These are phyloP conservation scores for Dipteronia sinensis DNA, from an alignment of 345 rosid species.

Conservation along the genomic window DNA sequence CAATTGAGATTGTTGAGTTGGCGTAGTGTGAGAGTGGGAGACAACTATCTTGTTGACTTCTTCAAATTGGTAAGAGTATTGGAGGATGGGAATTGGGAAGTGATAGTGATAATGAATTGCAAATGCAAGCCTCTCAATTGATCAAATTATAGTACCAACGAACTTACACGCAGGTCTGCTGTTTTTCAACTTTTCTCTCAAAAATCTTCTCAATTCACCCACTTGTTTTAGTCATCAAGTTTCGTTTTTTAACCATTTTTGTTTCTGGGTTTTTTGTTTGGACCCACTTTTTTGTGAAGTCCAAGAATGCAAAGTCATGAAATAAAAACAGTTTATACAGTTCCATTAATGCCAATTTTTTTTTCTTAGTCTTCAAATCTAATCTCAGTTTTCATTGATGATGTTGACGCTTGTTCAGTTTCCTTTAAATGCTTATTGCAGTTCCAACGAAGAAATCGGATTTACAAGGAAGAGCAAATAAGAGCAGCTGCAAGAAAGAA, in stretches of 20 bases:
- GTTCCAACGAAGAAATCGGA: conserved; percentile 92
- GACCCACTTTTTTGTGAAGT: conserved; percentile 23
- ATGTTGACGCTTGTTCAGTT: background rate
- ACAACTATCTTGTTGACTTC: no score
- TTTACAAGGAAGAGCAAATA: conserved; percentile 94
- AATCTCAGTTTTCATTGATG: conserved; percentile 1
- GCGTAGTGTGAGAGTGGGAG: no score
- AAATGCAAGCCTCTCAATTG: no score
- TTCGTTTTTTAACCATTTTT: background rate
- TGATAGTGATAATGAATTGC: no score
- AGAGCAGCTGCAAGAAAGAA: conserved; percentile 75
- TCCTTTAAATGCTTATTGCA: conserved; percentile 34
- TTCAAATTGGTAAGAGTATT: no score
- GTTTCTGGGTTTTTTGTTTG: conserved; percentile 24
- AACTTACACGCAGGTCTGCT: conserved; percentile 61
- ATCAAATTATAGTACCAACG: no score
- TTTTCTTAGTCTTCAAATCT: background rate
- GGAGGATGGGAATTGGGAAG: no score
- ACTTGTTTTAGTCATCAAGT: background rate
- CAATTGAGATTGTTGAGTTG: no score
- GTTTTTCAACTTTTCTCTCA: background rate
- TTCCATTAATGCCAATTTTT: background rate
- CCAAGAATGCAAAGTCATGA: background rate
- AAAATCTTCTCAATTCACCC: background rate
- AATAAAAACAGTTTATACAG: background rate